These are phyloP conservation scores for Pythium angustatum DNA, from an alignment of 352 stramenopile species.

Conservation along the genomic window DNA sequence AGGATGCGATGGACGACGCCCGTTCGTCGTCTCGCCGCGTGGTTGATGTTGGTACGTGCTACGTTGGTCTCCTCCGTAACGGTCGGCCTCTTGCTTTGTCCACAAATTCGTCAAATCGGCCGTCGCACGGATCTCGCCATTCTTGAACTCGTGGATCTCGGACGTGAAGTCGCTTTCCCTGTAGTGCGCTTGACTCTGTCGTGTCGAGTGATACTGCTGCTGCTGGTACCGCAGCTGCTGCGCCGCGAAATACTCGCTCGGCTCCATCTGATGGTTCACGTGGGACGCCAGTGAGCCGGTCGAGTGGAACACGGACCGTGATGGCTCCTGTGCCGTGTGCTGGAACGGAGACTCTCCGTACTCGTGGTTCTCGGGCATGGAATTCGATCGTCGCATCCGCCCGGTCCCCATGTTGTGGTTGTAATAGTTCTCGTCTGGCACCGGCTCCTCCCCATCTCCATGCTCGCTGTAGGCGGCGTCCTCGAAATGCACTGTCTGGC, in stretches of 20 bases:
- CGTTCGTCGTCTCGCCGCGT: slow-evolving; percentile 1
- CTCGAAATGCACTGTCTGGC: neutral
- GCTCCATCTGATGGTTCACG: slow-evolving; percentile 12
- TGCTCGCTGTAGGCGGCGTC: neutral
- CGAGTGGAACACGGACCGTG: slow-evolving; percentile 8
- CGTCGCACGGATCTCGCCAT: slow-evolving; percentile 25
- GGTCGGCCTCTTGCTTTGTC: slow-evolving; percentile 12
- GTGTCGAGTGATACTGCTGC: slow-evolving; percentile 7
- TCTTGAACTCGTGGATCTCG: slow-evolving; percentile 18
- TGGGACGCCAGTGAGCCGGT: slow-evolving; percentile 1
- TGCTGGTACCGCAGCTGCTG: slow-evolving; percentile 20
- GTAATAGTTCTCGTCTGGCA: neutral
- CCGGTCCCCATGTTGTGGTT: neutral
- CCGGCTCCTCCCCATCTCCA: neutral
- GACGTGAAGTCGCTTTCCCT: slow-evolving; percentile 25
- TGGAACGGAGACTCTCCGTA: slow-evolving; percentile 17
- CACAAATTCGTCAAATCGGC: slow-evolving; percentile 27
- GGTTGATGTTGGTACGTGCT: slow-evolving; percentile 11
- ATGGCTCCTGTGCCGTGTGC: slow-evolving; percentile 1
- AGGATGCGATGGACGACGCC: neutral
- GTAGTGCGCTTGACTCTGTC: slow-evolving; percentile 15
- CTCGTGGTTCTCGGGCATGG: slow-evolving; percentile 21
- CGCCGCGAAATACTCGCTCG: slow-evolving; percentile 27
- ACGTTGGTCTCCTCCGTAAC: neutral
- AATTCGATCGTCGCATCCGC: slow-evolving; percentile 21